These are phyloP conservation scores for Pythium vanterpoolii DNA, from an alignment of 352 stramenopile species.

Conservation along the genomic window DNA sequence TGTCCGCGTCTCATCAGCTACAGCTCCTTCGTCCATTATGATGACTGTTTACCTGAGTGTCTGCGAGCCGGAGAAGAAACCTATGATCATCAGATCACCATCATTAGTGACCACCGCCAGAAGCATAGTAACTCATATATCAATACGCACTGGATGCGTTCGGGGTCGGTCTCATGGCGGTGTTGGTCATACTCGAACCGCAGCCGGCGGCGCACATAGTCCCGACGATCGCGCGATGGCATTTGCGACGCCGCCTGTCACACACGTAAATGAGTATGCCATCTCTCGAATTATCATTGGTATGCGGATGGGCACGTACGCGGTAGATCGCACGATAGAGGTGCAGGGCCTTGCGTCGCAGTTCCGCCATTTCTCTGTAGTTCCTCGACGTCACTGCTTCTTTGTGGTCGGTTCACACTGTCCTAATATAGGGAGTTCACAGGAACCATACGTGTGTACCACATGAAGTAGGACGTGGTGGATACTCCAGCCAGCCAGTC, in stretches of 20 bases:
- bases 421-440: background rate
- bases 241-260: constrained; percentile 57
- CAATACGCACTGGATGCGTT: constrained; percentile 45
- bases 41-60: constrained; percentile 41
- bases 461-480: constrained; percentile 3
- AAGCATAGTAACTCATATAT: background rate
- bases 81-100: constrained; percentile 9
- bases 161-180: constrained; percentile 43
- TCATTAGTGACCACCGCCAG: background rate
- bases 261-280: background rate
- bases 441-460: background rate
- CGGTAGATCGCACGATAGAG: constrained; percentile 78
- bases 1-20: background rate
- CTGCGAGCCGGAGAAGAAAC: constrained; percentile 61
- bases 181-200: constrained; percentile 70
- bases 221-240: constrained; percentile 54
- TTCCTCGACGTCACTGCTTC: background rate
- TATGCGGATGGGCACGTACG: constrained; percentile 24
- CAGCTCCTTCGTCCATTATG: background rate
- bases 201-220: constrained; percentile 67
- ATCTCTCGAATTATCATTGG: background rate
- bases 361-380: constrained; percentile 8
- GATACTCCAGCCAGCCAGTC: background rate
- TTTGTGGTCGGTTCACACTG: background rate
- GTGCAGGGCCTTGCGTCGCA: constrained; percentile 41